These are phyloP conservation scores for Globisporangium orthogonon DNA, from an alignment of 352 stramenopile species.

Conservation along the genomic window DNA sequence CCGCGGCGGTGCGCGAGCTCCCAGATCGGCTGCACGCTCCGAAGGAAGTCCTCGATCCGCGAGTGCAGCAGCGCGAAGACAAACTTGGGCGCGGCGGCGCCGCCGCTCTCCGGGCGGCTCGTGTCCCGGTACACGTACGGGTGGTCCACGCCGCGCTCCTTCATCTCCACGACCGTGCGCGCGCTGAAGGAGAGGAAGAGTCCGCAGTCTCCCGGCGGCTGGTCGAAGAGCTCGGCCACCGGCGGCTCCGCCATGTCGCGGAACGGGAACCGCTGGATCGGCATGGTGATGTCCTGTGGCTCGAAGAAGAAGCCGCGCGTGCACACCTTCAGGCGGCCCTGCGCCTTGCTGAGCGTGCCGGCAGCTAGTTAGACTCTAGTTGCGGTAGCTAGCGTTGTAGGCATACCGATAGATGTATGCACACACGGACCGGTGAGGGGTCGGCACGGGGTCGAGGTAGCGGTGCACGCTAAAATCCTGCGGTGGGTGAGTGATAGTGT, in stretches of 20 bases:
- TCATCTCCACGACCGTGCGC: constrained; percentile 73
- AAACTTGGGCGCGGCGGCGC: constrained; percentile 35
- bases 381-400: neutral
- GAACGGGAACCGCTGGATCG: constrained; percentile 87
- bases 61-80: constrained; percentile 84
- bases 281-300: constrained; percentile 73
- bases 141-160: constrained; percentile 58
- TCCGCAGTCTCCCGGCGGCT: neutral
- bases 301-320: constrained; percentile 91
- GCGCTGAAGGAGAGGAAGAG: constrained; percentile 1
- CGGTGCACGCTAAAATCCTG: constrained; percentile 84
- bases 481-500: neutral
- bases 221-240: constrained; percentile 39
- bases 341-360: constrained; percentile 37
- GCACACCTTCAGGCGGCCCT: constrained; percentile 83
- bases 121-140: constrained; percentile 26
- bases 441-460: constrained; percentile 53
- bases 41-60: constrained; percentile 73
- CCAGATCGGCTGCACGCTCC: constrained; percentile 59
- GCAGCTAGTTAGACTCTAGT: neutral
- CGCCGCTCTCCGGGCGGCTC: constrained; percentile 7
- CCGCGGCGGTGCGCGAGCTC: constrained; percentile 54
- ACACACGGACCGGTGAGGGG: constrained; percentile 36
- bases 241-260: constrained; percentile 65
- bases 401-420: neutral